Evolutionary conservation across 2,329 filamentous ascomycete genomes (phyloP).

Genomic region (Ramularia endophylla): DNA sequence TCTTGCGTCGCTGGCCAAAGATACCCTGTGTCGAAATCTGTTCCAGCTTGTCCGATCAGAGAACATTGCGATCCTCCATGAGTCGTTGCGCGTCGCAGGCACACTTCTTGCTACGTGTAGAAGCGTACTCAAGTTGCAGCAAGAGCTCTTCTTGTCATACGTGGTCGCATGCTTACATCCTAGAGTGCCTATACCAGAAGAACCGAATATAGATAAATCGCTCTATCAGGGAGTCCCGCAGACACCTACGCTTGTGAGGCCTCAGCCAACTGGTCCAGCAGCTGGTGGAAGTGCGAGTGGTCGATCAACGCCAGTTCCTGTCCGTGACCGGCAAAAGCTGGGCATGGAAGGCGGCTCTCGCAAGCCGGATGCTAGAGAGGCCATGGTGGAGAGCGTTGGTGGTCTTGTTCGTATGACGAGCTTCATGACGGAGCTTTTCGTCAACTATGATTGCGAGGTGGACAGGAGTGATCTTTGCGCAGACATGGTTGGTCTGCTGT

Average conservation of each 20-base stretch:
- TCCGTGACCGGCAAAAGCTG: constrained; percentile 87
- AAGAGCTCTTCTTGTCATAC: constrained; percentile 93
- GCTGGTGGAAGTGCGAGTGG: constrained; percentile 56
- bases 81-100: constrained; percentile 84
- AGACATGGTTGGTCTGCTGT: constrained; percentile 88
- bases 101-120: constrained; percentile 88
- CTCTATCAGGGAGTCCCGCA: constrained; percentile 92
- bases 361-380: constrained; percentile 91
- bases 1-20: constrained; percentile 79
- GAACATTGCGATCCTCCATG: constrained; percentile 90
- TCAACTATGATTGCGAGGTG: constrained; percentile 96
- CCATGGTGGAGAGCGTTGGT: constrained; percentile 96
- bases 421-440: constrained; percentile 91
- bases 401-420: constrained; percentile 87
- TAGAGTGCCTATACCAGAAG: constrained; percentile 85
- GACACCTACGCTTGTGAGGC: constrained; percentile 79
- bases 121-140: constrained; percentile 85
- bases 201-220: constrained; percentile 82
- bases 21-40: constrained; percentile 85
- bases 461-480: constrained; percentile 89
- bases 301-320: constrained; percentile 79
- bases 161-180: constrained; percentile 90
- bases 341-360: constrained; percentile 86
- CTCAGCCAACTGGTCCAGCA: constrained; percentile 45
- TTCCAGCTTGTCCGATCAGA: constrained; percentile 96